Conservation (phyloP, 2,329 filamentous ascomycete species). For the Aspergillus eucalypticola region DNA sequence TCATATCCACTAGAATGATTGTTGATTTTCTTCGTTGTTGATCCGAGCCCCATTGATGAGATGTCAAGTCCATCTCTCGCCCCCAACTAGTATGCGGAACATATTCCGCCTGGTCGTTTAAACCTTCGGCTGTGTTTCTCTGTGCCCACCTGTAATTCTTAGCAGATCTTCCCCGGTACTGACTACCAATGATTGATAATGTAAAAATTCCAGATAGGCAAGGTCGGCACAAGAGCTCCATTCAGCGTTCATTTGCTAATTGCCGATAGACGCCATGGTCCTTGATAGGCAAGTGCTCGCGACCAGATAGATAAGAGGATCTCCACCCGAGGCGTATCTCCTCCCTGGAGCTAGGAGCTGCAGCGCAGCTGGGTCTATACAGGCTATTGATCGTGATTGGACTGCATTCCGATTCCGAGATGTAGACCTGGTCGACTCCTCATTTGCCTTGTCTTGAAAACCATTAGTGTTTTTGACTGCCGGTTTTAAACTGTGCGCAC, state of each 20-base stretch:
- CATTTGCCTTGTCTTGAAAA: neutral
- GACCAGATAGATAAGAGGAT: conserved; percentile 2
- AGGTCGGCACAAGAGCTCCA: too few species aligned
- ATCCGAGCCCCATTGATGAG: neutral
- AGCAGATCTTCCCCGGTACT: neutral
- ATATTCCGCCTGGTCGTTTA: neutral
- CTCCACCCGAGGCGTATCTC: conserved; percentile 2
- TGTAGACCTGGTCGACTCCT: neutral
- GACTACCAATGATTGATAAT: too few species aligned
- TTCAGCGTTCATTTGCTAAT: neutral
- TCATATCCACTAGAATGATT: neutral
- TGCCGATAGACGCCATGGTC: neutral
- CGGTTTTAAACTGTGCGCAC: neutral
- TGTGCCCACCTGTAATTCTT: neutral
- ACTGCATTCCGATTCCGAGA: neutral
- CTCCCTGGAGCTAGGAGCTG: neutral
- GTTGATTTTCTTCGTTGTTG: neutral
- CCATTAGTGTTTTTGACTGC: neutral
- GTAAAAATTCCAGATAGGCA: too few species aligned
- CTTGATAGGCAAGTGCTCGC: conserved; percentile 4
- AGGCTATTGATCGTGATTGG: neutral
- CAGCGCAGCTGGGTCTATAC: neutral
- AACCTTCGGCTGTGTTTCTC: neutral
- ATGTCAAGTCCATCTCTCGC: neutral
- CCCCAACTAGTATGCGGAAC: neutral